Evolutionary conservation across 768 basidiomycete genomes (phyloP), one percentile per base, ranked within the genome.

Genomic region (Suillus variegatus): DNA sequence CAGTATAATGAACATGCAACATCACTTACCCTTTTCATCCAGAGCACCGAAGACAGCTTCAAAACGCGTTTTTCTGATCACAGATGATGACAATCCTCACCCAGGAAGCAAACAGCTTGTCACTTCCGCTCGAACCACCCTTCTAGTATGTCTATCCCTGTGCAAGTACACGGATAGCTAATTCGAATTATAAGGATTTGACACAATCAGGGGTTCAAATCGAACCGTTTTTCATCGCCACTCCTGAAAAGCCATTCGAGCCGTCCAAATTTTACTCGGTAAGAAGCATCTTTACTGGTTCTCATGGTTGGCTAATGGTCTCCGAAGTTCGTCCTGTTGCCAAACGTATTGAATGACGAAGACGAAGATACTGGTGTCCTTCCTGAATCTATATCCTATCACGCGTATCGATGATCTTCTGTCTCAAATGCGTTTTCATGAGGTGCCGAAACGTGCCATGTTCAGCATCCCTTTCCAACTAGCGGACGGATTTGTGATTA

Each of bases 11-110:
- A 61, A 46, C 25, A 49, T 65, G 68, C 43, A 28, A 7, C 0
- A 41, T 41, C 10, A 57, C 58, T 65, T 57, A 35, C 41, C 25
- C 6, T 25, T 25, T 49, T 62, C 60, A 58, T 46, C 36, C 66
- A 95, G 93, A 13, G 91, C 93, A 9, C 88, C 90, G 25, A 94
- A 95, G 72, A 93, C 89, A 0, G 93, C 94, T 3, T 88, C 91
- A n/a, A 96, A 97, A 73, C 89, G 95, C 6, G 85, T 99, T 1
- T 98, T 98, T 74, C 80, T 97, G 46, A 92, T 99, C 51, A 99
- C 97, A 0, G 91, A 99, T 73, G 88, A 78, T 20, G 76, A 76
- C 65, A 66, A 83, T 64, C 77, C 84, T 6, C 84, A 84, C 13
- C 74, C 81, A 6, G 82, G 80, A n/a, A 86, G 78, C 70, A 81